Base-by-base conservation (phyloP, 306 rosid genomes). In the Abrus precatorius region DNA sequence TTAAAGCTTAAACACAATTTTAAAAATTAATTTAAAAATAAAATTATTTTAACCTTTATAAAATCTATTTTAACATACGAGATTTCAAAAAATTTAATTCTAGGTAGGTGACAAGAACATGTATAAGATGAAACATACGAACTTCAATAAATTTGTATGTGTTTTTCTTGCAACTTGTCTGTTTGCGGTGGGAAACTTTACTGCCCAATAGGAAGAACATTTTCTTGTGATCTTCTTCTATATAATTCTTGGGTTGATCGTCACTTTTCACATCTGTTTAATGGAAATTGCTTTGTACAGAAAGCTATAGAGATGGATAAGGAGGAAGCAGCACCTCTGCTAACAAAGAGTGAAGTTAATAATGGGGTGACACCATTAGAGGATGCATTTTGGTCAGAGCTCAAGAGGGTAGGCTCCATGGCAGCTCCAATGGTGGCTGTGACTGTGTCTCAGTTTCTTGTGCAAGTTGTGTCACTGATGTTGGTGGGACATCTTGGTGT, bases 341-440 rank as follows among this genome's bases (percentile, higher is more conserved):
- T 85, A 8, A 40, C 49, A 56, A 76, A 64, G 72, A 76, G 36
- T 38, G 74, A 69, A 59, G 73, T 69, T 33, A 59, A 20, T 14
- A 65, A 76, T 59, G 76, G 38, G 7, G 54, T 61, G 68, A 55
- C 38, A 70, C 2, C 59, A 50, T 59, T 57, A 7, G 75, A 73
- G 38, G 20, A 72, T 70, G 48, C 52, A 3, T 85, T 88, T 29
- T 56, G 29, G 29, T 41, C 13, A 43, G 87, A 88, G 78, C 12
- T 85, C 0, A 85, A 78, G 77, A 85, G 75, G 71, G 66, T 84
- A 1, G 61, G 86, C 0, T 66, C 75, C 75, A 81, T 88, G 82
- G 89, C 89, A 1, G 88, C 81, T 61, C 92, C 92, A 61, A 84
- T 88, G 92, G 88, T 72, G 50, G 85, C 47, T 9, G 89, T 84